Evolutionary conservation across 306 rosid species (phyloP), one percentile per base, ranked within the genome.

Genomic region (Chamaecrista fasciculata): DNA sequence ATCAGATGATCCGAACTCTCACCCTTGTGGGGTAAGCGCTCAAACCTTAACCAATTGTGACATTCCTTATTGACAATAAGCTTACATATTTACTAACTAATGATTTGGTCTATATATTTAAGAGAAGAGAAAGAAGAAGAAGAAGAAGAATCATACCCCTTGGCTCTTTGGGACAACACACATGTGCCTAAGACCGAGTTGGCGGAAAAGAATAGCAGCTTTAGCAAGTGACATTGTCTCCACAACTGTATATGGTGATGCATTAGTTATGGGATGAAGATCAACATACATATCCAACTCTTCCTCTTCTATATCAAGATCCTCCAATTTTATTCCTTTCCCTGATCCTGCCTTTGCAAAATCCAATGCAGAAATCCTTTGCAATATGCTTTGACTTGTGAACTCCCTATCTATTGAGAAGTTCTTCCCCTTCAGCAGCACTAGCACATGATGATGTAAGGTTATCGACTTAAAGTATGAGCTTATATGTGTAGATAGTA

Each of bases 161-260:
- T 83, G 92, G 74, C 85, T 76, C 85, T 87, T 89, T 0, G 96
- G 91, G 51, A 92, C 95, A 59, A 92, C 89, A 67, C 87, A 85
- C 87, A 89, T 75, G 83, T 92, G 96, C 78, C 98, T 80, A 16
- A 89, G 86, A 73, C 96, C 96, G 11, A 86, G 95, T 37, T 78
- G 80, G 39, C 91, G 89, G 73, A 92, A 92, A 75, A 87, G 81
- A 84, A 87, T 67, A 1, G 92, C 83, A 62, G 98, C 92, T 84
- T 92, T 92, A 76, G 95, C 96, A 2, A 92, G 85, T 4, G 98
- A 87, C 98, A 89, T 87, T 1, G 95, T 85, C 79, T 92, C 98
- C 24, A 92, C 87, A 47, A 92, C 95, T 0, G 98, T 87, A 84
- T 86, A 83, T 26, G 98, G 92, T 1, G 98, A 89, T 20, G 95